Percentiles rank a stretch among this genome's conserved stretches.
Evolutionary conservation across 2,329 filamentous ascomycete genomes (phyloP).

Genomic region (Talaromyces sp.): DNA sequence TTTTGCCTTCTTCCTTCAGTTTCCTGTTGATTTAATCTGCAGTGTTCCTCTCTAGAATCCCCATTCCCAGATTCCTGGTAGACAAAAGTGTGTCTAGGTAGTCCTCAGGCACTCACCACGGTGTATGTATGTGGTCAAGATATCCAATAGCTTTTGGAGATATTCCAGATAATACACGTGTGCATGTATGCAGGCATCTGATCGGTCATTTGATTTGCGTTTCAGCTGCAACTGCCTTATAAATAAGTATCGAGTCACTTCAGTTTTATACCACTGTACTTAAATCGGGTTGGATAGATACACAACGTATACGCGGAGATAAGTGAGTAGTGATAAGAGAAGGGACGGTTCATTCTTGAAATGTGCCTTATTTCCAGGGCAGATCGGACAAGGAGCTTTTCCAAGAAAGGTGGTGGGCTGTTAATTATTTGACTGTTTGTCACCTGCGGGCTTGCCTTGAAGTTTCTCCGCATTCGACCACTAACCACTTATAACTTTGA

Average conservation of each 20-base stretch:
- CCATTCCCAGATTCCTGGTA: not conserved
- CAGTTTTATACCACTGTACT: not conserved
- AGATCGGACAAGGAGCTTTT: not conserved
- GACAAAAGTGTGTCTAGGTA: too few relatives aligned
- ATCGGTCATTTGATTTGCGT: not conserved
- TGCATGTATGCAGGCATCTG: not conserved
- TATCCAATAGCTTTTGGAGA: too few relatives aligned
- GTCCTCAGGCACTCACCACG: too few relatives aligned
- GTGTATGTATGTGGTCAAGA: too few relatives aligned
- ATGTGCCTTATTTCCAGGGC: not conserved
- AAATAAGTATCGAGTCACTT: not conserved
- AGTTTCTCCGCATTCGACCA: not conserved
- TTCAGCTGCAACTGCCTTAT: not conserved
- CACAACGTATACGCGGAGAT: not conserved
- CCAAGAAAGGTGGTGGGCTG: not conserved
- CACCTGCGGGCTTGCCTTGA: not conserved
- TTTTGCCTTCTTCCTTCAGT: not conserved
- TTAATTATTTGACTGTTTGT: not conserved
- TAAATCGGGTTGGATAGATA: not conserved
- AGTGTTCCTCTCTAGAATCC: not conserved
- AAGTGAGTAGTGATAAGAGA: not conserved
- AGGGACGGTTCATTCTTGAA: not conserved
- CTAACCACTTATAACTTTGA: too few relatives aligned
- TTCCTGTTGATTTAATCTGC: not conserved
- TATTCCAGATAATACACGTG: too few relatives aligned